phyloP scores from a whole-genome alignment of 441 rosid genomes.

The Corymbia calophylla region DNA sequence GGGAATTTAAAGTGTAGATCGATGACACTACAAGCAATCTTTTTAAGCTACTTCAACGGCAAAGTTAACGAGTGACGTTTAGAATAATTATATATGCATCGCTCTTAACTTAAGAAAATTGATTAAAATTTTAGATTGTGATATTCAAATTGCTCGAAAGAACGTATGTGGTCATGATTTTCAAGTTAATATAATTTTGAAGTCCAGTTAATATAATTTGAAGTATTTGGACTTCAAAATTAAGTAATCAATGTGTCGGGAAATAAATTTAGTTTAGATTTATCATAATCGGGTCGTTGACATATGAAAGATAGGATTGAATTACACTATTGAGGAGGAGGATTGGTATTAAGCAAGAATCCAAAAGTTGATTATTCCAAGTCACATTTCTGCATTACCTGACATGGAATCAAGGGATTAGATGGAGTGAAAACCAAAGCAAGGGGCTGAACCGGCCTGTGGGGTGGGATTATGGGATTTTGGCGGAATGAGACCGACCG shows the following conservation, averaged over 20 bases:
- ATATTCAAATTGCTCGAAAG: too few species aligned
- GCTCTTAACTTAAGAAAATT: neutral
- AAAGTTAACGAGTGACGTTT: neutral
- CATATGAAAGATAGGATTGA: neutral
- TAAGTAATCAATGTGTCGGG: too few species aligned
- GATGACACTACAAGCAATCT: neutral
- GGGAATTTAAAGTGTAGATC: neutral
- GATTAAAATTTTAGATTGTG: neutral
- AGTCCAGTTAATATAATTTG: neutral
- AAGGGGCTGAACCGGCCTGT: neutral
- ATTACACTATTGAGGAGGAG: too few species aligned
- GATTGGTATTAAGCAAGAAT: neutral
- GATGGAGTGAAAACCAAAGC: neutral
- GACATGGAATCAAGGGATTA: neutral
- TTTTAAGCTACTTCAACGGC: neutral
- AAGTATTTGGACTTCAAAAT: neutral
- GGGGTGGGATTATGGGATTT: neutral
- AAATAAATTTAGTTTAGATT: too few species aligned
- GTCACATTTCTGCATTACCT: too few species aligned
- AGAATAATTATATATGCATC: neutral
- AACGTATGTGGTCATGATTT: neutral
- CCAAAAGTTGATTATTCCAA: neutral
- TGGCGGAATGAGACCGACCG: neutral
- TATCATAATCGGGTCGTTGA: neutral
- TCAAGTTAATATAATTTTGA: neutral